Percentiles rank a stretch among this genome's conserved stretches.
These are phyloP conservation scores for Dacryopinax primogenitus DNA, from an alignment of 768 basidiomycete genomes.

Conservation along the genomic window DNA sequence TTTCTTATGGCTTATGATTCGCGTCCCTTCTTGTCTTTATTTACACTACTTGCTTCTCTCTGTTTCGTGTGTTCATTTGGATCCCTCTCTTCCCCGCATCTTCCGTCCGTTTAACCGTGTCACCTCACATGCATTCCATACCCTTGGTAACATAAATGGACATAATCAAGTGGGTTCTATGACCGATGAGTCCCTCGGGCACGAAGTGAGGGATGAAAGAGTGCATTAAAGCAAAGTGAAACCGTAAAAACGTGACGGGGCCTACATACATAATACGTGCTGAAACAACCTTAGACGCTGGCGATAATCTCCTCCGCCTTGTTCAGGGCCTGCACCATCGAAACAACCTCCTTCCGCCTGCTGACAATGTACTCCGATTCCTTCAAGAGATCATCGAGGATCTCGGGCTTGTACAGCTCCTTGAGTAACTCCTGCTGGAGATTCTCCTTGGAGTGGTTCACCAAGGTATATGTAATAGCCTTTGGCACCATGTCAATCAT, in stretches of 20 bases:
- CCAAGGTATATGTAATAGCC: slow-evolving; percentile 80
- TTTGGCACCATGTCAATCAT: slow-evolving; percentile 99
- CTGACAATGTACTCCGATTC: slow-evolving; percentile 82
- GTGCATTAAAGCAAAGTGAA: slow-evolving; percentile 6
- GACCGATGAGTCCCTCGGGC: background rate
- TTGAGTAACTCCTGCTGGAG: slow-evolving; percentile 87
- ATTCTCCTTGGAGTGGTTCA: slow-evolving; percentile 86
- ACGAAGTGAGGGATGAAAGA: background rate
- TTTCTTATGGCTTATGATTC: slow-evolving; percentile 4
- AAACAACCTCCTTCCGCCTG: slow-evolving; percentile 84
- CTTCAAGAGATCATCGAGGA: slow-evolving; percentile 87
- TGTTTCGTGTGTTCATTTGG: background rate
- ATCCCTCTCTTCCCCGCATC: slow-evolving; percentile 1
- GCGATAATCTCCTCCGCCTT: slow-evolving; percentile 70
- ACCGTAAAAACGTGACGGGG: slow-evolving; percentile 2
- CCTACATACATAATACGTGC: background rate
- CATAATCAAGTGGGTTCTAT: slow-evolving; percentile 7
- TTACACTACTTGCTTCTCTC: background rate
- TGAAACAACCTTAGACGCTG: background rate
- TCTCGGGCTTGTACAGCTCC: slow-evolving; percentile 93
- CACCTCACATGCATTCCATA: slow-evolving; percentile 9
- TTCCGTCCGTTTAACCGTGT: slow-evolving; percentile 1
- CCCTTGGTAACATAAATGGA: slow-evolving; percentile 9
- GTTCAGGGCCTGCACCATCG: slow-evolving; percentile 87
- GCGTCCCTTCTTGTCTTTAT: background rate